Evolutionary conservation across 2,329 filamentous ascomycete genomes (phyloP).

Genomic region (Fusarium sp.): DNA sequence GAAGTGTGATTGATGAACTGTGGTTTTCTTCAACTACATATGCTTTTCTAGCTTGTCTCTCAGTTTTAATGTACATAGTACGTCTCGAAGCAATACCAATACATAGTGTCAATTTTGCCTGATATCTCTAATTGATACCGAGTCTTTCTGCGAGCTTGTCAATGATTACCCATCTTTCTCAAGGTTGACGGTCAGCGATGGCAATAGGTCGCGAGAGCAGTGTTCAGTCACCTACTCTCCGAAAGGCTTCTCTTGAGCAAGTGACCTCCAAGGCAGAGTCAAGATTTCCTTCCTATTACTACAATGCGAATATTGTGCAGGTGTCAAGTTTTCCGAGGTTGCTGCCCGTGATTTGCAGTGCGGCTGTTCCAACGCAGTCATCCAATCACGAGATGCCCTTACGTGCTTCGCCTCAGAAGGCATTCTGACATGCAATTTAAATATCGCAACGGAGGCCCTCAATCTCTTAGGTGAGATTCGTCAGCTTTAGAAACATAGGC

Average conservation of each 20-base stretch:
- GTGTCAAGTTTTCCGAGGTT: not conserved
- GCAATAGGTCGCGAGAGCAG: not conserved
- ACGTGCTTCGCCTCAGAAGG: not conserved
- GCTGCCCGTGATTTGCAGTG: not conserved
- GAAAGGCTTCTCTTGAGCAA: not conserved
- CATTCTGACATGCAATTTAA: not conserved
- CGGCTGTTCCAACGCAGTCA: not conserved
- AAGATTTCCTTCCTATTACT: too few species aligned
- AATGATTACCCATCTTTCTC: too few species aligned
- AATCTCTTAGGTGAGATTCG: not conserved
- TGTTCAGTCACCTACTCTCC: not conserved
- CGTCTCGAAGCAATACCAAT: too few species aligned
- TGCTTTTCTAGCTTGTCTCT: too few species aligned
- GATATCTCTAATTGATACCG: too few species aligned
- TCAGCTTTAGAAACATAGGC: accelerated
- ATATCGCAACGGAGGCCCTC: not conserved
- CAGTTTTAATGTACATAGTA: too few species aligned
- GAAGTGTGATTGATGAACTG: too few species aligned
- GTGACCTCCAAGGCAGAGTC: not conserved
- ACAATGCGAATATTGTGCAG: accelerated
- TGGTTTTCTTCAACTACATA: too few species aligned
- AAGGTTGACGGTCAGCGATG: too few species aligned
- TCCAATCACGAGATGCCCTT: not conserved
- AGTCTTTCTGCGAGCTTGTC: too few species aligned
- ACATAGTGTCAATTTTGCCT: too few species aligned